Evolutionary conservation across 768 basidiomycete species (phyloP), one percentile per base, ranked within the genome.

Genomic region (Tylopilus balloui): DNA sequence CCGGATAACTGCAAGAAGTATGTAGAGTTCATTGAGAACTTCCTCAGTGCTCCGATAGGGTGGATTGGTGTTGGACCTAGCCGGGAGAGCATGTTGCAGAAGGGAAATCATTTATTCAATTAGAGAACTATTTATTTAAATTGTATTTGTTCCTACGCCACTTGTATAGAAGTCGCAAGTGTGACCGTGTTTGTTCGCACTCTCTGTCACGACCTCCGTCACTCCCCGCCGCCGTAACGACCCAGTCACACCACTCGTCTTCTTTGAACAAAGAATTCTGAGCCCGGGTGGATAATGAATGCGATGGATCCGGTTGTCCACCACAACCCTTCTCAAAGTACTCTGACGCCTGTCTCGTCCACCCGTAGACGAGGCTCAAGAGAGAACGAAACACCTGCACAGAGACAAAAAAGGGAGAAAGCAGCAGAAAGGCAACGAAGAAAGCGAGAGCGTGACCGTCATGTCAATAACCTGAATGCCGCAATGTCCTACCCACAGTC

Each of bases 41-140:
- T 74, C 64, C 66, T 90, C 17, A 76, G 74, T 9, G 81, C 88
- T 10, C 84, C 83, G 42, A 76, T 97, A 48, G 83, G 86, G 69
- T 98, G 90, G 87, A 92, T 97, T 44, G 95, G 95, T 11, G 85
- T 94, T 17, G 95, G 95, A 1, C 91, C 95, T 14, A 88, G 75
- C 15, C 69, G 94, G 50, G 86, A 91, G 54, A 83, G 80, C 54
- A 95, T 93, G 87, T 55, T 84, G 43, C 69, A 66, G 37, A 58
- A 50, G 51, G 47, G 48, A 11, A 27, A 21, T 3, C 20, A 19
- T 17, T 24, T 54, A 53, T 59, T 49, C 43, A 68, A 66, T 48
- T 66, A 62, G 42, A 37, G 2, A 36, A 17, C n/a, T 17, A 12
- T 29, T 10, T 29, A 20, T 37, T 44, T 42, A 2, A 29, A 12